Percentiles rank a stretch among this genome's conserved stretches.
Conservation (phyloP, 495 filamentous ascomycete genomes). For the Staphylotrichum tortipilum region DNA sequence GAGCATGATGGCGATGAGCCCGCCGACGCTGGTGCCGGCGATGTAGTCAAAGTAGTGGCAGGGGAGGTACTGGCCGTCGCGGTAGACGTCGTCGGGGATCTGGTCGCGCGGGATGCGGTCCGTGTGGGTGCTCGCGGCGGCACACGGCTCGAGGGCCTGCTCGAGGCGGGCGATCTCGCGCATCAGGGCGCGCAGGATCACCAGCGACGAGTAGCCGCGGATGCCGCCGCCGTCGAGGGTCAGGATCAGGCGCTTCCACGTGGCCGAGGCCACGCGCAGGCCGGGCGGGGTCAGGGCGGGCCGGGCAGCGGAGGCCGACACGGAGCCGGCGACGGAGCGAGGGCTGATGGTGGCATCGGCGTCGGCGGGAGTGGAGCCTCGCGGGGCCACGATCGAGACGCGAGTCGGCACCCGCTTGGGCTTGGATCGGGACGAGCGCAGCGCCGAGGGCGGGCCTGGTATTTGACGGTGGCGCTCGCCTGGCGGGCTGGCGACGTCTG, state of each 20-base stretch:
- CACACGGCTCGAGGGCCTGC: constrained; percentile 10
- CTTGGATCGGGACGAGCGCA: constrained; percentile 12
- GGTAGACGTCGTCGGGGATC: constrained; percentile 39
- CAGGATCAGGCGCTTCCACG: constrained; percentile 24
- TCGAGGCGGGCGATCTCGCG: constrained; percentile 21
- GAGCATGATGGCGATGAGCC: constrained; percentile 30
- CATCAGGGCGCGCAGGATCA: constrained; percentile 24
- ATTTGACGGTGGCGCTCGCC: constrained; percentile 2
- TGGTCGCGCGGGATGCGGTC: constrained; percentile 12
- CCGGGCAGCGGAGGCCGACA: no score
- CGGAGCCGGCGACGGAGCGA: no score
- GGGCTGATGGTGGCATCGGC: constrained; percentile 5
- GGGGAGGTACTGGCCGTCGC: constrained; percentile 37
- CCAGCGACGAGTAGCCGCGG: constrained; percentile 23
- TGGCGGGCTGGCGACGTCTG: constrained; percentile 14
- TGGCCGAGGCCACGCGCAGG: constrained; percentile 18
- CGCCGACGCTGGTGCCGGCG: constrained; percentile 31
- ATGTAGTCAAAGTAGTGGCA: constrained; percentile 42
- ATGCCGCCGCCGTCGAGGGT: constrained; percentile 30
- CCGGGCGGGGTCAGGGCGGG: constrained; percentile 7
- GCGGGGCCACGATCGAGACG: constrained; percentile 21
- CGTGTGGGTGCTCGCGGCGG: constrained; percentile 21
- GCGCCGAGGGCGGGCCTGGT: constrained; percentile 12
- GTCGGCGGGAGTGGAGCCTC: constrained; percentile 11
- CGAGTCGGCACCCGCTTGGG: constrained; percentile 19